Base-by-base conservation (phyloP, 305 asterid genomes). In the Fraxinus ornus region DNA sequence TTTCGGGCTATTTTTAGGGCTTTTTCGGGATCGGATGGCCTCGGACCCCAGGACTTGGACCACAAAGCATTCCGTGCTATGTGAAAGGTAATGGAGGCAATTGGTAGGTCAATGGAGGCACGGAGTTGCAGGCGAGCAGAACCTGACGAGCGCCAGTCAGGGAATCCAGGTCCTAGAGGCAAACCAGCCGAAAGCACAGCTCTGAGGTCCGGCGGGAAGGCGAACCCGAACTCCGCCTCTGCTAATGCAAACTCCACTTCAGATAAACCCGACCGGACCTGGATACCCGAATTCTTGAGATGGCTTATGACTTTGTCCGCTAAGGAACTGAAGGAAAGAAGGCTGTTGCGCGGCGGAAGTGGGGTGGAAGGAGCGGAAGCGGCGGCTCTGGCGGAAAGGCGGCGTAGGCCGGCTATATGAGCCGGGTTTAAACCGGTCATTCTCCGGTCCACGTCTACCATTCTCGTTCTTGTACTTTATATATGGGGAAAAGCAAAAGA, bases 381-480 rank as follows among this genome's bases (percentile, higher is more conserved):
- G 7, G 98, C 96, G 3, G 98, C 99, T 78, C 98, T 91, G 30
- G 98, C 99, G 2, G 98, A 95, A 82, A 95, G 92, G 30, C 99
- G 98, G 78, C 99, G 98, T 78, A 95, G 96, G 9, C 98, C 99
- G 64, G 99, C 99, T 0, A 92, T 78, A 41, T 94, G 99, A 21
- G 94, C 96, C 83, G 97, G 95, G 75, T 94, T 95, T 35, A 94
- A 86, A 49, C 99, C 98, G 81, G 92, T 71, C 98, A 94, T 95
- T 74, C 98, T 90, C 91, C 98, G 92, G 90, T 95, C 99, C 7
- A 95, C 99, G 86, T 95, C 99, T 32, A 95, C 99, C 99, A 95
- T 95, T 82, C 21, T 80, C 17, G 28, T 26, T 68, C 7, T 7
- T 19, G 47, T 52, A 28, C 75, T 70, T 70, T 70, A 15, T 5